Evolutionary conservation across 805 yeast species (phyloP).

Genomic region (Vanderwaltozyma tropicalis): DNA sequence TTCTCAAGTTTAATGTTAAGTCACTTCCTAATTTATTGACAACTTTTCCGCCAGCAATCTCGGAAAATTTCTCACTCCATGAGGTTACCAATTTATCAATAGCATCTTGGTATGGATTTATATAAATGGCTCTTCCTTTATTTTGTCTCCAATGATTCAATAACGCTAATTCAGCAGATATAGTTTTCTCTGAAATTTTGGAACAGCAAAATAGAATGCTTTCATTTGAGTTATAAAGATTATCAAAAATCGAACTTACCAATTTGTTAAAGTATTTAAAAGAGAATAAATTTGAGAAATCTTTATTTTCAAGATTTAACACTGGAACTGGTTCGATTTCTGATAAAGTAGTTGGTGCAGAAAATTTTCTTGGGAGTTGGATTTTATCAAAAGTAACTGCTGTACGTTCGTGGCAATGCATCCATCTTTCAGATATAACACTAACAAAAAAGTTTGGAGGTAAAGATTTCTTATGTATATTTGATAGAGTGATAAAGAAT

Average conservation of each 20-base stretch:
- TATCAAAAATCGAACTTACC: slow-evolving; percentile 61
- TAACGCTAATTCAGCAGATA: slow-evolving; percentile 61
- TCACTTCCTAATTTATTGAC: slow-evolving; percentile 49
- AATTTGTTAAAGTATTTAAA: slow-evolving; percentile 55
- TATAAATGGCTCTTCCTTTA: slow-evolving; percentile 60
- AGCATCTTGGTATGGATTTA: slow-evolving; percentile 52
- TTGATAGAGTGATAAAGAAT: slow-evolving; percentile 41
- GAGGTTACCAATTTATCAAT: slow-evolving; percentile 36
- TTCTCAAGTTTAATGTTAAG: slow-evolving; percentile 39
- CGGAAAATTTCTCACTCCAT: slow-evolving; percentile 46
- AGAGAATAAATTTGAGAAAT: slow-evolving; percentile 35
- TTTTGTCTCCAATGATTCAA: slow-evolving; percentile 62
- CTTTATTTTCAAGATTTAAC: slow-evolving; percentile 37
- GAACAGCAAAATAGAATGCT: slow-evolving; percentile 60
- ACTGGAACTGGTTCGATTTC: slow-evolving; percentile 37
- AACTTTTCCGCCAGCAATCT: slow-evolving; percentile 45
- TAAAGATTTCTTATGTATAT: slow-evolving; percentile 15
- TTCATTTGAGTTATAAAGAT: slow-evolving; percentile 47
- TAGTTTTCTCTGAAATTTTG: slow-evolving; percentile 69
- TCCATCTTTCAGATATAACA: slow-evolving; percentile 74
- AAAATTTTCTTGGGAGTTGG: slow-evolving; percentile 23
- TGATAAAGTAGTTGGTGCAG: slow-evolving; percentile 16
- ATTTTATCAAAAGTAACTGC: slow-evolving; percentile 39
- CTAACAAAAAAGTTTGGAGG: slow-evolving; percentile 72
- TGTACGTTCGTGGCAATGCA: slow-evolving; percentile 54